Percentiles rank a stretch among this genome's conserved stretches.
Evolutionary conservation across 129 eudicot genomes (phyloP).

Genomic region (Oenanthe sinensis): DNA sequence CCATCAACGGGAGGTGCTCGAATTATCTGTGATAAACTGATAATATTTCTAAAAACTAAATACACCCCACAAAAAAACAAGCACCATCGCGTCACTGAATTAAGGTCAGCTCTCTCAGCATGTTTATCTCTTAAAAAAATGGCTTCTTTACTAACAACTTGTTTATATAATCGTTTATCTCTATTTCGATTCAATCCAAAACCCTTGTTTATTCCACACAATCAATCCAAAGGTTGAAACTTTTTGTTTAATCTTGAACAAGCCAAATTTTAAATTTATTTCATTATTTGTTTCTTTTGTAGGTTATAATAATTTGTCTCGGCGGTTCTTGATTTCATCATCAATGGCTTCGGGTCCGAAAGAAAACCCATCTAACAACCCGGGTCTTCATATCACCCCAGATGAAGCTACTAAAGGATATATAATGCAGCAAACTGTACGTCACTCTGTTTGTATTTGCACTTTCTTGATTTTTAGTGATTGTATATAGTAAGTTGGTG

Average conservation of each 20-base stretch:
- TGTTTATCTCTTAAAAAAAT: slow-evolving; percentile 21
- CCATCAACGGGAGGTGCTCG: too few species aligned
- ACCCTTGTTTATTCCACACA: slow-evolving; percentile 20
- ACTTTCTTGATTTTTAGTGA: neutral
- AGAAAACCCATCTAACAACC: slow-evolving; percentile 72
- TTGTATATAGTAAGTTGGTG: neutral
- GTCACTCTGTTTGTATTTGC: neutral
- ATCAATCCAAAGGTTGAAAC: slow-evolving; percentile 33
- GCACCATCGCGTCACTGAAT: neutral
- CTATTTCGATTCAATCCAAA: slow-evolving; percentile 25
- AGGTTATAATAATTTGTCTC: slow-evolving; percentile 26
- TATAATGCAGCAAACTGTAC: slow-evolving; percentile 90
- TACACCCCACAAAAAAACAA: slow-evolving; percentile 1
- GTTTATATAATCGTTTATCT: slow-evolving; percentile 27
- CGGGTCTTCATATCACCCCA: slow-evolving; percentile 57
- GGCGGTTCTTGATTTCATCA: slow-evolving; percentile 28
- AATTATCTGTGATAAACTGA: too few species aligned
- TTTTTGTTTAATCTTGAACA: neutral
- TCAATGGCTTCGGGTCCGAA: slow-evolving; percentile 65
- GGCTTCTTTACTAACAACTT: slow-evolving; percentile 27
- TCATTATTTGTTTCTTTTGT: slow-evolving; percentile 13
- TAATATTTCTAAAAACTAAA: neutral
- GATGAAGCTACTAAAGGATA: slow-evolving; percentile 79
- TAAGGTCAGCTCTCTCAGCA: slow-evolving; percentile 18
- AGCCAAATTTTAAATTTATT: neutral